Evolutionary conservation across 495 filamentous ascomycete genomes (phyloP).

Genomic region (Podospora anserina): DNA sequence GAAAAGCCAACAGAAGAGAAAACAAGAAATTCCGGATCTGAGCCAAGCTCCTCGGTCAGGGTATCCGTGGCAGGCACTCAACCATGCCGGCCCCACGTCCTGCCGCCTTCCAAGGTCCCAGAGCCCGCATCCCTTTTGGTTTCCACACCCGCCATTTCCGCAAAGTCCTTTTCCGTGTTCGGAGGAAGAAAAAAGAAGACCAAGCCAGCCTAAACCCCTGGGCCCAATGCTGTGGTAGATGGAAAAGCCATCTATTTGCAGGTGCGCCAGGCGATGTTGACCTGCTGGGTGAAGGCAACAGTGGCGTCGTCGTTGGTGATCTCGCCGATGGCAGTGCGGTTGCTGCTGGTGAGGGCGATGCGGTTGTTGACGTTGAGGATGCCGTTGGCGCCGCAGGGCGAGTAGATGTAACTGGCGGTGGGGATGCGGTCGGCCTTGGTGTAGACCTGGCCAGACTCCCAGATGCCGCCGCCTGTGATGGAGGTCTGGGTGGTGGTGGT

Average conservation of each 20-base stretch:
- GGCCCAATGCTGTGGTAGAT: conserved; percentile 11
- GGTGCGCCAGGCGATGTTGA: conserved; percentile 50
- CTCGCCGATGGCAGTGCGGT: conserved; percentile 43
- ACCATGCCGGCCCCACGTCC: conserved; percentile 14
- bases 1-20: neutral
- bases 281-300: conserved; percentile 53
- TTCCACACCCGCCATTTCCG: conserved; percentile 17
- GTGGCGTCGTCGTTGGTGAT: conserved; percentile 57
- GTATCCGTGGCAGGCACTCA: conserved; percentile 11
- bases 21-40: conserved; percentile 10
- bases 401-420: conserved; percentile 54
- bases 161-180: conserved; percentile 5
- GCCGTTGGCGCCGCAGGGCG: conserved; percentile 53
- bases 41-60: neutral
- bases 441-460: conserved; percentile 52
- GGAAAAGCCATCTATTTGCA: conserved; percentile 36
- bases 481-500: conserved; percentile 52
- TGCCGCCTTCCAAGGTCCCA: conserved; percentile 2
- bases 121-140: conserved; percentile 20
- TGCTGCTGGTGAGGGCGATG: conserved; percentile 48
- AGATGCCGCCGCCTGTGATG: conserved; percentile 47
- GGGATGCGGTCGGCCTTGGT: conserved; percentile 54
- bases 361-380: conserved; percentile 62
- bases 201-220: neutral
- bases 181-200: conserved; percentile 12